Evolutionary conservation across 2,329 filamentous ascomycete genomes (phyloP), one percentile per base, ranked within the genome.

Genomic region (Penicillium sp.): DNA sequence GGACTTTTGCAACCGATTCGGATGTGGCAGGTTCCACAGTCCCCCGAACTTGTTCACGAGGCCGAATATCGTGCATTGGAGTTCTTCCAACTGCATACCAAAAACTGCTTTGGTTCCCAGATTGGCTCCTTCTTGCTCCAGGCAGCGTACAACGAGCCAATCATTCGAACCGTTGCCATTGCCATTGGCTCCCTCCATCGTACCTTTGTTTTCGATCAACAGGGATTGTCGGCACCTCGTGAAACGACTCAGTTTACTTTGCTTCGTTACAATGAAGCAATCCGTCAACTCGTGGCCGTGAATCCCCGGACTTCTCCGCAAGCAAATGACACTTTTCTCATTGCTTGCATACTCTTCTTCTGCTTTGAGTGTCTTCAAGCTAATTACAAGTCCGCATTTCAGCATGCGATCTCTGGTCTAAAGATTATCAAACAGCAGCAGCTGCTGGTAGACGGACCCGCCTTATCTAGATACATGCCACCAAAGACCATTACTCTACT

Each of bases 291-390:
- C 14, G 61, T 71, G 2, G 61, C 60, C 8, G 65, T 79, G 40
- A 76, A 79, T 26, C 76, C 76, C 60, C 67, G 73, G 2, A 61
- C 67, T 49, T 65, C 72, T 16, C 64, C 75, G 14, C 61, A 69
- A 68, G 75, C 62, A 16, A 71, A 73, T 25, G 70, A 73, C 43
- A 70, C 73, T 3, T 72, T 77, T 0, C 66, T 85, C 16, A 71
- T 83, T 3, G 80, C 80, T 6, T 84, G 82, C 62, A 69, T 84
- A 0, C 71, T 85, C 25, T 84, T 85, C 62, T 81, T 83, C 26
- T 83, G 82, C 65, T 80, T 85, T 52, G 84, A 85, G 69, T 83
- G 83, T 65, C 75, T 86, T 60, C 81, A 82, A 37, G 80, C 82
- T 40, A 80, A 85, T 59, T 79, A 81, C 46, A 69, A 71, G 5